Base-by-base conservation (phyloP, 176 grass and related monocot genomes). In the Carex myosuroides region DNA sequence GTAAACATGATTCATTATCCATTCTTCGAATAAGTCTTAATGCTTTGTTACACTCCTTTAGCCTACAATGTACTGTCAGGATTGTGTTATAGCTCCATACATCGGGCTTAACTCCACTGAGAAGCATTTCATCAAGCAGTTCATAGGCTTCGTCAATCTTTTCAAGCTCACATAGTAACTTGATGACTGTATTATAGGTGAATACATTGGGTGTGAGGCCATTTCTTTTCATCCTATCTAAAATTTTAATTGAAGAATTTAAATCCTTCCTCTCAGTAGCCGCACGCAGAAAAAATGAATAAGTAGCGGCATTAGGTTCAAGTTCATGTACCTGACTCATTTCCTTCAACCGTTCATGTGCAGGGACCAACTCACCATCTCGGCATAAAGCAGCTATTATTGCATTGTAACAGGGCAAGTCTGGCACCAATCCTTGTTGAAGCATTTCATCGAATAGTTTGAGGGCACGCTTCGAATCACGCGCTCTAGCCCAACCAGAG, bases 31-130 rank as follows among this genome's bases (percentile, higher is more conserved):
- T 84, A 64, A 95, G 85, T 39, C 88, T 69, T 66, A 99, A 74
- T 0, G 96, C 66, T 85, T 95, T 95, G 81, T 92, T 90, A 62
- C 90, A 88, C 72, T 99, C 93, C 61, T 90, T 92, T 68, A 92
- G 85, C 71, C 85, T 92, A 85, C 96, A 99, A 78, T 95, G 96
- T 1, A 88, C 66, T 56, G 76, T 85, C 35, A 95, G 80, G 76
- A 95, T 75, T 41, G 96, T 10, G 58, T 94, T 99, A 78, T 95
- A 99, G 78, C 88, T 95, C 93, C 93, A 95, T 66, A 89, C 76
- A 81, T 95, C 91, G 60, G 91, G 93, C 55, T 88, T 95, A 29
- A 89, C 82, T 9, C 87, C 88, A 83, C 62, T 39, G 6, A 41
- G 12, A 18, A 82, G 48, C 87, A 99, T 94, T 83, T 99, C 91